Evolutionary conservation across 768 basidiomycete species (phyloP), one percentile per base, ranked within the genome.

Genomic region (Russula emetica): DNA sequence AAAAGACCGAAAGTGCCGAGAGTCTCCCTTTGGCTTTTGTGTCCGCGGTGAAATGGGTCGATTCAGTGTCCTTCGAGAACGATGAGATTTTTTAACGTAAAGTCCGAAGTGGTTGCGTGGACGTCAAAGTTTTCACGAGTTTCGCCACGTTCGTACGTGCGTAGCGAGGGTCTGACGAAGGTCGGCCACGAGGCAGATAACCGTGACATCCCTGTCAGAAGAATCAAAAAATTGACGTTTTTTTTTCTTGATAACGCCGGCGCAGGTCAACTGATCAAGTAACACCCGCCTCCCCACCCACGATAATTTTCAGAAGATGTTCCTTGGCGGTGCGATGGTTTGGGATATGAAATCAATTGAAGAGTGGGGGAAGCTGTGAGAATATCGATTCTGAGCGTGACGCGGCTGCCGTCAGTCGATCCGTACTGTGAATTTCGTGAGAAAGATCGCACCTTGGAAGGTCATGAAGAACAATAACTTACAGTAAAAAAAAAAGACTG

Each of bases 141-240:
- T 40, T 40, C 6, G 51, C 55, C 38, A 18, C 30, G 52, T 63
- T 22, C 49, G 36, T 40, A 22, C 22, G 9, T n/a, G 20, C n/a
- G 45, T 45, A 22, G 58, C 34, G 45, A 54, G 11, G 36, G 13
- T 47, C 55, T 57, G 62, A 57, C 34, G 40, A 59, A n/a, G 36
- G 52, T 50, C 58, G 63, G 58, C 52, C 63, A 60, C 58, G 63
- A 64, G 63, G 63, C 63, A 24, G 20, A 20, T 26, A 14, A 36
- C 36, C 10, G 34, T 34, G 38, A 53, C 16, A 47, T 50, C n/a
- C n/a, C n/a, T n/a, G n/a, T 24, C 3, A 36, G 44, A 40, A 36
- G 42, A 30, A 32, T n/a, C 44, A 40, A 59, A 28, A 50, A 40
- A 63, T 18, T 51, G 32, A 13, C n/a, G 51, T 8, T 14, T 42